These are phyloP conservation scores for Lodderomyces pseudojiufengensis DNA, from an alignment of 1,139 yeast genomes.

Conservation along the genomic window DNA sequence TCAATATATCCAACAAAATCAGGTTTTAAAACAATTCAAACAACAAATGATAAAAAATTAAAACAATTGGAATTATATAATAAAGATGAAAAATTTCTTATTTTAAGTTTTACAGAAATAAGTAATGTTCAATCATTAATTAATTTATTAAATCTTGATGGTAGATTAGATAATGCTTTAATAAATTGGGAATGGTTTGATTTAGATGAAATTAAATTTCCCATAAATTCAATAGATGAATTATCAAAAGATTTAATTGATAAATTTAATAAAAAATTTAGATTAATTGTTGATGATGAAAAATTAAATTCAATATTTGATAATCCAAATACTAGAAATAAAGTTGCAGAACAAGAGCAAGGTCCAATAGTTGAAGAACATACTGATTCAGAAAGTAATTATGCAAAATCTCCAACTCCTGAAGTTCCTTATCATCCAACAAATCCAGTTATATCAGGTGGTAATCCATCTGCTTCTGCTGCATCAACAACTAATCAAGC, in stretches of 20 bases:
- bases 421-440: conserved; percentile 11
- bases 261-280: conserved; percentile 20
- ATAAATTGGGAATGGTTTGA: conserved; percentile 24
- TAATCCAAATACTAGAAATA: not conserved
- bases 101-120: conserved; percentile 14
- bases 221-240: conserved; percentile 19
- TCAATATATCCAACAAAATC: conserved; percentile 13
- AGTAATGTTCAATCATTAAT: conserved; percentile 13
- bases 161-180: conserved; percentile 20
- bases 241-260: conserved; percentile 23
- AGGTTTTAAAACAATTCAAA: conserved; percentile 8
- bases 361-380: conserved; percentile 14
- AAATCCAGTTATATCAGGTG: conserved; percentile 5
- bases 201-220: conserved; percentile 20
- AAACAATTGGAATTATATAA: conserved; percentile 13
- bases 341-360: not conserved
- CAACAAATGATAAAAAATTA: conserved; percentile 11
- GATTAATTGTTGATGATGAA: conserved; percentile 14
- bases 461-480: conserved; percentile 2
- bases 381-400: conserved; percentile 12
- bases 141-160: conserved; percentile 14
- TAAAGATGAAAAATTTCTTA: conserved; percentile 12
- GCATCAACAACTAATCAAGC: not conserved
- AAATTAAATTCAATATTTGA: conserved; percentile 13
- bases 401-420: conserved; percentile 11